Conservation (phyloP, 768 basidiomycete genomes). For the Lepiota venenata region DNA sequence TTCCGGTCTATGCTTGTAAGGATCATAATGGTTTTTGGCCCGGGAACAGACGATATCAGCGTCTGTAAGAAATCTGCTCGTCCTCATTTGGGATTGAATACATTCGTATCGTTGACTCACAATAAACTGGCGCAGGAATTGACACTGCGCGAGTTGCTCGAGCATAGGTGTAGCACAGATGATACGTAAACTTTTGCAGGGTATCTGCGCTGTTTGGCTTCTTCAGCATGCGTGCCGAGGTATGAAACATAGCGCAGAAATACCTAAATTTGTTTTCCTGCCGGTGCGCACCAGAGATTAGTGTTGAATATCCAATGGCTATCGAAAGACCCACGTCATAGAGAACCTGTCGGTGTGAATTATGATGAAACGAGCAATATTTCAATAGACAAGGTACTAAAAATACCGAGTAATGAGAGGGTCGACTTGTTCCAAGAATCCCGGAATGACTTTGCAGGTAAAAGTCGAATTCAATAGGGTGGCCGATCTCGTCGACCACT, state of each 20-base stretch:
- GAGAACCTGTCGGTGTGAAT: neutral
- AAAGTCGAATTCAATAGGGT: constrained; percentile 75
- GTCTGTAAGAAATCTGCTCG: constrained; percentile 35
- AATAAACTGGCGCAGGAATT: constrained; percentile 77
- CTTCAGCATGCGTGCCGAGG: neutral
- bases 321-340: constrained; percentile 17
- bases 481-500: constrained; percentile 67
- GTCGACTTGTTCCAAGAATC: constrained; percentile 66
- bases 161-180: constrained; percentile 74
- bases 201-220: constrained; percentile 50
- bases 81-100: neutral
- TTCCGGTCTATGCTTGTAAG: constrained; percentile 41
- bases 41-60: constrained; percentile 62
- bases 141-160: constrained; percentile 75
- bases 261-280: constrained; percentile 61
- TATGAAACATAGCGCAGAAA: neutral
- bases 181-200: constrained; percentile 65
- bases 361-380: neutral
- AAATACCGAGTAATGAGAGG: constrained; percentile 33
- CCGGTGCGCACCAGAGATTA: neutral
- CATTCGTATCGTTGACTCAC: constrained; percentile 33
- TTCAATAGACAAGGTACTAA: neutral
- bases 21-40: constrained; percentile 34
- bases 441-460: constrained; percentile 78
- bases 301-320: neutral